Evolutionary conservation across 169 alveolate genomes (phyloP).

Genomic region (Miamiensis avidus): DNA sequence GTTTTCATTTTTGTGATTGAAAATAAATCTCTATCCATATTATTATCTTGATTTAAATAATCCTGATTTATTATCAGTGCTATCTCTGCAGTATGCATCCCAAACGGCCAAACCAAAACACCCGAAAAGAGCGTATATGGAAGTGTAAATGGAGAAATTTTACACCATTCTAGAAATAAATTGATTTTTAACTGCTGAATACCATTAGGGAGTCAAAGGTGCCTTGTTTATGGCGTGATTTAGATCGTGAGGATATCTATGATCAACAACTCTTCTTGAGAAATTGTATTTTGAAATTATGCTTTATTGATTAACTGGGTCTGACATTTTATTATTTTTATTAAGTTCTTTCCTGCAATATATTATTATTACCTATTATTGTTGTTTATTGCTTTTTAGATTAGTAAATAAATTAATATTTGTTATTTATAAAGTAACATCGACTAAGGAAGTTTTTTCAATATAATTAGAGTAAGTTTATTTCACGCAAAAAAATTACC

Average conservation of each 20-base stretch:
- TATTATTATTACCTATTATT: too few species aligned
- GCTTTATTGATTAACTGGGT: too few species aligned
- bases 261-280: constrained; percentile 51
- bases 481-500: too few species aligned
- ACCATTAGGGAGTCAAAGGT: constrained; percentile 23
- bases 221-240: constrained; percentile 29
- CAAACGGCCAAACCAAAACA: neutral
- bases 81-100: constrained; percentile 19
- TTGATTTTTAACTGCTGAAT: constrained; percentile 15
- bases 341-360: too few species aligned
- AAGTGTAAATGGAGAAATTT: neutral
- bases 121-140: neutral
- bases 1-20: constrained; percentile 22
- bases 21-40: constrained; percentile 17
- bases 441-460: too few species aligned
- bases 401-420: too few species aligned
- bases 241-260: constrained; percentile 40
- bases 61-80: constrained; percentile 3
- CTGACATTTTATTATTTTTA: too few species aligned
- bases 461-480: too few species aligned
- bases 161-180: constrained; percentile 22
- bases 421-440: too few species aligned
- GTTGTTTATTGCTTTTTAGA: too few species aligned
- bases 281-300: constrained; percentile 47
- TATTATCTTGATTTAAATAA: constrained; percentile 2